A percentile compares a stretch with the other conserved stretches of the same genome.
Conservation (phyloP, 139 green algal genomes). For the Chlorella sp. region DNA sequence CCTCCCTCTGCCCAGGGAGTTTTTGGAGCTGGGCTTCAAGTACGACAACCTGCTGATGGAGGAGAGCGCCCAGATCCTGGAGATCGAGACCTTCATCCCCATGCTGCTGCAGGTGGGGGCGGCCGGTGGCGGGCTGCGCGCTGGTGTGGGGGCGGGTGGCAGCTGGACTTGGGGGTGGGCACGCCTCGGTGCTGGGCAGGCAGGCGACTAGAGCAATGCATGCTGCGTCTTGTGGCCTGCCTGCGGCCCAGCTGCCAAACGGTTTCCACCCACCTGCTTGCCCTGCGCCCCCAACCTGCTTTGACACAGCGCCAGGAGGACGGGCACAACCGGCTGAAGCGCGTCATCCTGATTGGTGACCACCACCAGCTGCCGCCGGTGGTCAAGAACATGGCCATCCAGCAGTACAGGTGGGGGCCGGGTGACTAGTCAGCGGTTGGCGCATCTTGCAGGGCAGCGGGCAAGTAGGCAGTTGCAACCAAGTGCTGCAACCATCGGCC, state of each 20-base stretch:
- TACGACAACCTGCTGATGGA: slow-evolving; percentile 99
- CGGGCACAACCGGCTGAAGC: slow-evolving; percentile 74
- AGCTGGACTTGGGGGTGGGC: too few relatives aligned
- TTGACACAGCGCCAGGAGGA: slow-evolving; percentile 47
- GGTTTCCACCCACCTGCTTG: background rate
- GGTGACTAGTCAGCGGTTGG: too few relatives aligned
- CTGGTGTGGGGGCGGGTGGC: background rate
- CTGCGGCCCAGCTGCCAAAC: too few relatives aligned
- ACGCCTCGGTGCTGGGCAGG: too few relatives aligned
- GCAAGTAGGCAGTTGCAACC: too few relatives aligned
- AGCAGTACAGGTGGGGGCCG: slow-evolving; percentile 75
- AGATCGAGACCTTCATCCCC: slow-evolving; percentile 99
- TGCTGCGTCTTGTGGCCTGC: too few relatives aligned
- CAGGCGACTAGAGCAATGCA: too few relatives aligned
- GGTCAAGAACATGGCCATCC: slow-evolving; percentile 97
- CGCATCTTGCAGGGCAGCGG: too few relatives aligned
- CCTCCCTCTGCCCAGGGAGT: slow-evolving; percentile 67
- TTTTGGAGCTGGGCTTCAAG: slow-evolving; percentile 93
- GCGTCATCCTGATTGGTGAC: slow-evolving; percentile 94
- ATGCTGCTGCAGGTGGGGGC: slow-evolving; percentile 88
- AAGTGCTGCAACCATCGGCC: too few relatives aligned
- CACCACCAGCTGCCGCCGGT: slow-evolving; percentile 99
- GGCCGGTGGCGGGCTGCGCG: background rate
- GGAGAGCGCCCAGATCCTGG: slow-evolving; percentile 96
- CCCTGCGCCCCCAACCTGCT: background rate